Percentiles rank a stretch among this genome's conserved stretches.
phyloP scores from a whole-genome alignment of 2,329 filamentous ascomycete species.

The Grosmannia serpens region DNA sequence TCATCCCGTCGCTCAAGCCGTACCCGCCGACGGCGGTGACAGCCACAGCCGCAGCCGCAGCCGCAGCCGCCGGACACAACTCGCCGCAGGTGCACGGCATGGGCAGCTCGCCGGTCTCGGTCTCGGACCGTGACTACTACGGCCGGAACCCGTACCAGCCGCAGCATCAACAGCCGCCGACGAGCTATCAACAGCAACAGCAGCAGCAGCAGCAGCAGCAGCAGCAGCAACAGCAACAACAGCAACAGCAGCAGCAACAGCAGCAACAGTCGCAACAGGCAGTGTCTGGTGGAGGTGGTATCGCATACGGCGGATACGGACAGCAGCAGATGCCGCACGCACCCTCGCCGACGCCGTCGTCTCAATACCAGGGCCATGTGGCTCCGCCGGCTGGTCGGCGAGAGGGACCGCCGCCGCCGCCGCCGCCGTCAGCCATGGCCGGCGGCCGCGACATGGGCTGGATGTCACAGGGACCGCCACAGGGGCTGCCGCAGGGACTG shows the following conservation, averaged over 20 bases:
- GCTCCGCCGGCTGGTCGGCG: not conserved
- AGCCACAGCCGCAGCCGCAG: not conserved
- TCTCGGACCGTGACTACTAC: slow-evolving; percentile 36
- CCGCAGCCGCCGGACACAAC: slow-evolving; percentile 26
- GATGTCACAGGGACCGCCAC: not conserved
- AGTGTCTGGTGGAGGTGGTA: not conserved
- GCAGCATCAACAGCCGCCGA: slow-evolving; percentile 7
- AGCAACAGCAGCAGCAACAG: slow-evolving; percentile 19
- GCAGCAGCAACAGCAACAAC: slow-evolving; percentile 23
- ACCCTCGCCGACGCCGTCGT: slow-evolving; percentile 6
- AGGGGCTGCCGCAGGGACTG: not conserved
- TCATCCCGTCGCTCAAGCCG: slow-evolving; percentile 45
- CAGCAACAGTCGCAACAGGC: not conserved
- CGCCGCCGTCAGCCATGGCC: not conserved
- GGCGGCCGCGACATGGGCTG: not conserved
- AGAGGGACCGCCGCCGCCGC: not conserved
- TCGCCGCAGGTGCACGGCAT: slow-evolving; percentile 40
- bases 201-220: slow-evolving; percentile 15
- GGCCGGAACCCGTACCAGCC: slow-evolving; percentile 21
- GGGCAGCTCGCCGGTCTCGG: slow-evolving; percentile 21
- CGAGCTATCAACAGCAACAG: slow-evolving; percentile 16
- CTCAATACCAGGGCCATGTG: slow-evolving; percentile 22
- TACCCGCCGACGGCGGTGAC: slow-evolving; percentile 8
- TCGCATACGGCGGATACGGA: slow-evolving; percentile 4
- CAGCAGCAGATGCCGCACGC: slow-evolving; percentile 4